phyloP scores from a whole-genome alignment of 495 filamentous ascomycete genomes.

The Penicillium manginii region DNA sequence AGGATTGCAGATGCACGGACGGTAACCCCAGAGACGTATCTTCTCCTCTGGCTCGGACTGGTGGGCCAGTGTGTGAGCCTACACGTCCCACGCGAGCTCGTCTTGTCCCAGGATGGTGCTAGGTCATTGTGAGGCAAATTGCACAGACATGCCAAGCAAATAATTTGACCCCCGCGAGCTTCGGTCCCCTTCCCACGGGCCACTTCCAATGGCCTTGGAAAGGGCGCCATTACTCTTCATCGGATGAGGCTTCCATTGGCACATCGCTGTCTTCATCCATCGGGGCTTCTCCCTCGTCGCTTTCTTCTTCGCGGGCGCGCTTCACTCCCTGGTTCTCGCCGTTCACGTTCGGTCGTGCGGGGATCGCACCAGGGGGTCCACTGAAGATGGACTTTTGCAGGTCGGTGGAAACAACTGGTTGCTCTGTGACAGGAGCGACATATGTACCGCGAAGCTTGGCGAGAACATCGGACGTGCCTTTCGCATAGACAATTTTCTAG shows the following conservation, averaged over 20 bases:
- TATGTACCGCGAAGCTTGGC: slow-evolving; percentile 91
- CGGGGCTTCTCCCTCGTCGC: slow-evolving; percentile 66
- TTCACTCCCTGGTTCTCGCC: slow-evolving; percentile 57
- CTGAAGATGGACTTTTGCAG: slow-evolving; percentile 83
- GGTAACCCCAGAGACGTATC: slow-evolving; percentile 65
- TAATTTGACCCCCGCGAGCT: slow-evolving; percentile 1
- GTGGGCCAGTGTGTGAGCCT: slow-evolving; percentile 75
- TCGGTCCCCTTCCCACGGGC: slow-evolving; percentile 9
- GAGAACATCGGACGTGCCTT: slow-evolving; percentile 80
- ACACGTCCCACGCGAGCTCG: slow-evolving; percentile 61
- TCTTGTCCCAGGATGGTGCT: slow-evolving; percentile 30
- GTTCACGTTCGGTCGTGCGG: slow-evolving; percentile 44
- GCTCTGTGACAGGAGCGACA: slow-evolving; percentile 58
- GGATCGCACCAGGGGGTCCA: slow-evolving; percentile 57
- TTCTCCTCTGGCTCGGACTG: slow-evolving; percentile 79
- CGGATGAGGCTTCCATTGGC: slow-evolving; percentile 58
- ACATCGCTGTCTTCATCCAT: slow-evolving; percentile 73
- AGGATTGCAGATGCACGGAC: slow-evolving; percentile 49
- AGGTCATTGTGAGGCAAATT: slow-evolving; percentile 20
- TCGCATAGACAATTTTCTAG: slow-evolving; percentile 87
- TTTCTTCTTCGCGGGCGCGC: slow-evolving; percentile 73
- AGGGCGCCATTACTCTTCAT: slow-evolving; percentile 47
- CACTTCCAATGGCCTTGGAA: neutral
- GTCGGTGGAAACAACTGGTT: slow-evolving; percentile 67
- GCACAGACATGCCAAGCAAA: slow-evolving; percentile 8